Percentiles rank a stretch among this genome's conserved stretches.
Evolutionary conservation across 768 basidiomycete species (phyloP).

Genomic region (Tubosaeta brunneosetosa): DNA sequence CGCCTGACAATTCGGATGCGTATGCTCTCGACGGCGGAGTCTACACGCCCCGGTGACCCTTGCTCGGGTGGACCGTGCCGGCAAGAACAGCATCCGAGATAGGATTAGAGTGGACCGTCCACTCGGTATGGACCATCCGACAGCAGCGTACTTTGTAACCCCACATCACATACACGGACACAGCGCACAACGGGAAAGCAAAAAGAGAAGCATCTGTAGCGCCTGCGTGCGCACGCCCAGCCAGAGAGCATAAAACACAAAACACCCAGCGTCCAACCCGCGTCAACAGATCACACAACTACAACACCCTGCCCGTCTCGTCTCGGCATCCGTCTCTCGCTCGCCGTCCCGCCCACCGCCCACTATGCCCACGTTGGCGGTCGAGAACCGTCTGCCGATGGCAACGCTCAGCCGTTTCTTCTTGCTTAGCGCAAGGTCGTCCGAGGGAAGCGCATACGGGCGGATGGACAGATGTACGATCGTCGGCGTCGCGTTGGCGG

Average conservation of each 20-base stretch:
- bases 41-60: no score
- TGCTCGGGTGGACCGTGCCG: background rate
- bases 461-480: conserved; percentile 77
- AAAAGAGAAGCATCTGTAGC: background rate
- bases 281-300: conserved; percentile 38
- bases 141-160: background rate
- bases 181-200: background rate
- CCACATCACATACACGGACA: background rate
- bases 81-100: no score
- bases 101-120: no score
- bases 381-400: conserved; percentile 23
- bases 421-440: conserved; percentile 53
- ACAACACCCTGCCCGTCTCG: conserved; percentile 31
- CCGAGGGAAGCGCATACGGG: conserved; percentile 46
- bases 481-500: conserved; percentile 40
- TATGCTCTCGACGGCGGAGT: no score
- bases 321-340: conserved; percentile 12
- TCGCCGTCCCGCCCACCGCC: conserved; percentile 2
- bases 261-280: background rate
- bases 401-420: conserved; percentile 38
- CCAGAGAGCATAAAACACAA: background rate
- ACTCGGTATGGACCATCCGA: background rate
- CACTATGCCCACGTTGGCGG: conserved; percentile 4
- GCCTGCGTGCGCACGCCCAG: no score
- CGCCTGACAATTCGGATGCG: no score